Evolutionary conservation across 139 green algal species (phyloP), one percentile per base, ranked within the genome.

Genomic region (Chlorella sp.): DNA sequence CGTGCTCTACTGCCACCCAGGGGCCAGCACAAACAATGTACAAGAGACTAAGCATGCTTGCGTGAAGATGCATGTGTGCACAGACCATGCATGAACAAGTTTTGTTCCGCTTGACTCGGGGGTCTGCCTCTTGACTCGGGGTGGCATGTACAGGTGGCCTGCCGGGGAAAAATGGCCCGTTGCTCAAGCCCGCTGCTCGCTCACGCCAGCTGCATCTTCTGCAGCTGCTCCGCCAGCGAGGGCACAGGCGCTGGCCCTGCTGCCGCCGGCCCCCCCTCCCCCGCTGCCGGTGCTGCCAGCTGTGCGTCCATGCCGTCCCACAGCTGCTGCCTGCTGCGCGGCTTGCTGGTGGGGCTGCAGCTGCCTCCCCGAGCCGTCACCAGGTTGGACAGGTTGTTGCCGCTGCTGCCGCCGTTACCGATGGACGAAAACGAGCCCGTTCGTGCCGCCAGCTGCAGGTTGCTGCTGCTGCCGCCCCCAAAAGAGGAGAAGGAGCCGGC

Each of bases 401-500:
- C 71, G 83, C 61, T 48, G 68, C 84, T 81, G 60, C 22, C 24
- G 82, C 82, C 68, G 79, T 40, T 40, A 34, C 82, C 82, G 57
- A 86, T 53, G 7, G 82, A 48, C 7, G 80, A 66, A 48, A 85
- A 37, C 30, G 48, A 71, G 82, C 32, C 57, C 1, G 82, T n/a
- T 3, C 82, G 82, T 5, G 66, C 82, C 32, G 32, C 34, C 82
- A 86, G 82, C n/a, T 76, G 82, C 60, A 86, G n/a, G 36, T 34
- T 86, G 57, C 82, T 18, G 53, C 81, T 53, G 36, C 82, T 86
- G n/a, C 60, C 24, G 26, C 83, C 68, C 30, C 64, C 61, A 36
- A 88, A 76, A 5, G 84, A 88, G 1, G 84, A 66, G 40, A 88
- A 81, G 28, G 68, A 81, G 37, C 68, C 64, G 40, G 68, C 39